A percentile compares a stretch with the other conserved stretches of the same genome.
Conservation (phyloP, 2,329 filamentous ascomycete species). For the Bipolaris zeicola region DNA sequence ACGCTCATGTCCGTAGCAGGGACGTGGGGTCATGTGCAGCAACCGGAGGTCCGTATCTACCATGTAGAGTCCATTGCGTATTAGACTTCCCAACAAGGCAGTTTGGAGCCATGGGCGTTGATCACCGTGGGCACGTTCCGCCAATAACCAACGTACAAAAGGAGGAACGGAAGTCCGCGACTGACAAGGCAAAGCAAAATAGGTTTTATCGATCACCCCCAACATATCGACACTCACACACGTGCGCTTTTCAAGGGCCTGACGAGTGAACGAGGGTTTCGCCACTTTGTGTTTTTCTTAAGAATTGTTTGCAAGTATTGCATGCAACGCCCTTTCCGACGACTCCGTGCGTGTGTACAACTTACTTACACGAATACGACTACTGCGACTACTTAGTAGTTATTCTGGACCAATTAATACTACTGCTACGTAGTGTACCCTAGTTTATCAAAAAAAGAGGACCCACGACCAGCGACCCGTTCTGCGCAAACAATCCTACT, state of each 20-base stretch:
- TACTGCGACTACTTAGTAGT: background rate
- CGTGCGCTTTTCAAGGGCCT: background rate
- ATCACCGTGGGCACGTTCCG: slow-evolving; percentile 20
- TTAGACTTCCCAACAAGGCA: slow-evolving; percentile 13
- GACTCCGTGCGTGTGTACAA: too few species aligned
- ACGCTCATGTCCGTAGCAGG: background rate
- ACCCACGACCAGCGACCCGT: background rate
- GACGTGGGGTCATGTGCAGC: background rate
- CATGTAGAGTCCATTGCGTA: background rate
- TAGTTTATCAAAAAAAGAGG: background rate
- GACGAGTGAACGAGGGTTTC: too few species aligned
- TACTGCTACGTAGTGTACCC: too few species aligned
- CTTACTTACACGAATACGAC: background rate
- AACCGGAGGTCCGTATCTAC: background rate
- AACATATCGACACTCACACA: background rate
- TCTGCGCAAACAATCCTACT: background rate
- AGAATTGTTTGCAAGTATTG: too few species aligned
- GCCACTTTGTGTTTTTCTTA: too few species aligned
- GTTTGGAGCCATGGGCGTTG: slow-evolving; percentile 3
- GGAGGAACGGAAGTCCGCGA: background rate
- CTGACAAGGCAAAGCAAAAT: background rate
- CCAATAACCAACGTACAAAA: slow-evolving; percentile 9
- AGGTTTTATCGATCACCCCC: too few species aligned
- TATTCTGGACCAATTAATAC: too few species aligned
- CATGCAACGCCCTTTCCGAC: too few species aligned